These are phyloP conservation scores for Axilococcus clingmanii DNA, from an alignment of 139 green algal genomes.

Conservation along the genomic window DNA sequence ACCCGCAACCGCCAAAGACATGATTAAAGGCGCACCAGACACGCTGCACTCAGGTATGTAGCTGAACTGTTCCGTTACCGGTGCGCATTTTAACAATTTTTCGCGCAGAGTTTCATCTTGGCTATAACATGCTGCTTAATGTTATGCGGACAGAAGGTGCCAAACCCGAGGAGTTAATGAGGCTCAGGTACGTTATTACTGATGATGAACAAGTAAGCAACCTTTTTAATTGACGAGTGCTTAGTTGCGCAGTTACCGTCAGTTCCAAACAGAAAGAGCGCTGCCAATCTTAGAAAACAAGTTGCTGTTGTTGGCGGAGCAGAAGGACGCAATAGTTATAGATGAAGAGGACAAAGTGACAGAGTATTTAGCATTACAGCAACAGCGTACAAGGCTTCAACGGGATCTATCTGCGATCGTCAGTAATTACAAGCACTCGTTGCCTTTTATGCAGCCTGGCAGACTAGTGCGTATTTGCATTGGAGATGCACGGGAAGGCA, in stretches of 20 bases:
- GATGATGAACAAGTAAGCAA: no score
- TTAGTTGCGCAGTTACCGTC: constrained; percentile 37
- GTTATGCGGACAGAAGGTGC: constrained; percentile 49
- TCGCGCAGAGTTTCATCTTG: constrained; percentile 67
- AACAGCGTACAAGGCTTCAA: constrained; percentile 26
- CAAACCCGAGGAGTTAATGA: constrained; percentile 45
- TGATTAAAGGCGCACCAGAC: constrained; percentile 68
- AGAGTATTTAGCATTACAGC: constrained; percentile 38
- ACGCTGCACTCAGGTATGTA: constrained; percentile 45
- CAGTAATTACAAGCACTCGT: constrained; percentile 25
- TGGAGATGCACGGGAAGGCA: not conserved
- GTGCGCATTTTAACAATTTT: no score
- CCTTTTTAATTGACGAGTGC: no score
- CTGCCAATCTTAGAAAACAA: constrained; percentile 44
- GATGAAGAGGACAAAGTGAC: constrained; percentile 40
- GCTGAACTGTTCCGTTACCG: not conserved
- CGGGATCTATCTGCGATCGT: constrained; percentile 22
- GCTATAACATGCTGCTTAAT: constrained; percentile 76
- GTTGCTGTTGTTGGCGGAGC: constrained; percentile 26
- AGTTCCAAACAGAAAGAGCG: constrained; percentile 53
- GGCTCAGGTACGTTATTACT: no score
- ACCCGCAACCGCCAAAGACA: constrained; percentile 54
- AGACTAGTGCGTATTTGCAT: constrained; percentile 38
- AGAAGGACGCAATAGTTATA: constrained; percentile 41
- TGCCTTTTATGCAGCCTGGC: constrained; percentile 83